Conservation (phyloP, 306 rosid species). For the Senna tora region DNA sequence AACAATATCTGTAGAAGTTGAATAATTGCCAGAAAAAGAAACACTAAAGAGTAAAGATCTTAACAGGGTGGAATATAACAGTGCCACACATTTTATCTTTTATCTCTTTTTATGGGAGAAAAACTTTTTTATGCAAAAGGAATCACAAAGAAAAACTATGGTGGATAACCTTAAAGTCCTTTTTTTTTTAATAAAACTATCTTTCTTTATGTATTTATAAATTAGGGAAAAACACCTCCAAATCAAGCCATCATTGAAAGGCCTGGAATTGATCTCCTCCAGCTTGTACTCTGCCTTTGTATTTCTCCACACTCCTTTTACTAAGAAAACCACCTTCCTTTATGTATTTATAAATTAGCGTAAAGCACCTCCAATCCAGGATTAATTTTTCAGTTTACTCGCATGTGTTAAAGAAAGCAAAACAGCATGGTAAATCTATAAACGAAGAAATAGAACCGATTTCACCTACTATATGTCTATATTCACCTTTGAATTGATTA, state of each 20-base stretch:
- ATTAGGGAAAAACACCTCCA: not conserved
- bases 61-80: not conserved
- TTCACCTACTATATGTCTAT: conserved; percentile 3
- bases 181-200: too few species aligned
- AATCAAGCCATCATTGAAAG: not conserved
- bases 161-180: too few species aligned
- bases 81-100: not conserved
- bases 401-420: not conserved
- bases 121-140: not conserved
- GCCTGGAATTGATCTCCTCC: not conserved
- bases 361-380: not conserved
- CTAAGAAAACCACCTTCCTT: not conserved
- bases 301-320: not conserved
- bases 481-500: conserved; percentile 3
- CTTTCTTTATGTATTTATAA: not conserved
- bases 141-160: too few species aligned
- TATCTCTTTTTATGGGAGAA: not conserved
- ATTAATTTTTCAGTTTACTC: not conserved
- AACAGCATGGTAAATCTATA: not conserved
- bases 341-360: not conserved
- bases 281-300: not conserved
- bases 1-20: not conserved
- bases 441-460: not conserved
- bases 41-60: not conserved
- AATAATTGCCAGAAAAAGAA: not conserved